Evolutionary conservation across 129 eudicot species (phyloP).

Genomic region (Chrysanthemum makinoi): DNA sequence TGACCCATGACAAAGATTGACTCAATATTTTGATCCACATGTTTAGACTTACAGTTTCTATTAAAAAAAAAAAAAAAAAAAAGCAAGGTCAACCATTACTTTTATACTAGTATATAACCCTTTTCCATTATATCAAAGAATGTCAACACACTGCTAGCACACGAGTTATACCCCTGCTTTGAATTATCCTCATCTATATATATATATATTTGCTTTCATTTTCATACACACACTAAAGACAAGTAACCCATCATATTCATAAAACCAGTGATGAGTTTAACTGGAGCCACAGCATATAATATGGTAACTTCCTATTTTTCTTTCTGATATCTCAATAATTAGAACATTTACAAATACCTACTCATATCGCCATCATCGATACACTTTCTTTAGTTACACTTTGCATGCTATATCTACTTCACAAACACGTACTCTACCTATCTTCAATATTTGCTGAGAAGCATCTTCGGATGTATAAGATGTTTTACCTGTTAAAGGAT

Average conservation of each 20-base stretch:
- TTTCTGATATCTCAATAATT: slow-evolving; percentile 9
- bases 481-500: slow-evolving; percentile 56
- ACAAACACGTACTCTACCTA: not conserved
- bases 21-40: slow-evolving; percentile 20
- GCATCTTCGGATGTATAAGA: not conserved
- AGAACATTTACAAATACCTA: slow-evolving; percentile 19
- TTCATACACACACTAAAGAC: not conserved
- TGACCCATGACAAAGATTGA: slow-evolving; percentile 19
- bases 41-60: not conserved
- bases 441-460: not conserved
- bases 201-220: not conserved
- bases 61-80: too few species aligned
- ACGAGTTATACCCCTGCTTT: slow-evolving; percentile 30
- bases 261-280: not conserved
- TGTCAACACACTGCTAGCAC: slow-evolving; percentile 36
- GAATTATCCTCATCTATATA: slow-evolving; percentile 6
- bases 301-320: not conserved
- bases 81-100: slow-evolving; percentile 13
- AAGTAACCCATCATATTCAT: not conserved
- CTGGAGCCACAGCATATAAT: not conserved
- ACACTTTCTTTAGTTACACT: not conserved
- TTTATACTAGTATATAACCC: not conserved
- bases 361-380: not conserved
- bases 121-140: not conserved
- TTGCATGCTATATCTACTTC: slow-evolving; percentile 10